A percentile compares a stretch with the other conserved stretches of the same genome.
Evolutionary conservation across 176 grass and related monocot species (phyloP).

Genomic region (Alloteropsis semialata): DNA sequence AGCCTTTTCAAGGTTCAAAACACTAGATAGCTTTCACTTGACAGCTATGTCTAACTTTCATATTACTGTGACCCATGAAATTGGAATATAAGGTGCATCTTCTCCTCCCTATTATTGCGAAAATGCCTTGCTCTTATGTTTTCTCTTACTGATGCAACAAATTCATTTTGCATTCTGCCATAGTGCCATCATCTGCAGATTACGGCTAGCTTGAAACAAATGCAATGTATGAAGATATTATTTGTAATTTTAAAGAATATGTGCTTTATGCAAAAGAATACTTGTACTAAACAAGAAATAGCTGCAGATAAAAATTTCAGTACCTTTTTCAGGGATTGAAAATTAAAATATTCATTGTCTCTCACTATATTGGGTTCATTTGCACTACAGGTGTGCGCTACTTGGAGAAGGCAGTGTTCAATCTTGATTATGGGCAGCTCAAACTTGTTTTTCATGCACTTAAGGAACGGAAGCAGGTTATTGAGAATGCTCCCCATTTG

Average conservation of each 20-base stretch:
- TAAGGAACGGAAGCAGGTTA: constrained; percentile 90
- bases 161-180: background rate
- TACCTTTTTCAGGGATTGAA: constrained; percentile 15
- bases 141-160: background rate
- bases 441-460: constrained; percentile 96
- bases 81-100: background rate
- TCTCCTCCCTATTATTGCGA: background rate
- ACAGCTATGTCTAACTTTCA: background rate
- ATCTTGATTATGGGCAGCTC: constrained; percentile 85
- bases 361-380: constrained; percentile 8
- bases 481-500: constrained; percentile 87
- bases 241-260: background rate
- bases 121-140: background rate
- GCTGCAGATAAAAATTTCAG: background rate
- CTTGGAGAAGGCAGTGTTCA: constrained; percentile 98
- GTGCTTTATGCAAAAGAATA: background rate
- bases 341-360: background rate
- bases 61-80: background rate
- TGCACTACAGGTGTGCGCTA: constrained; percentile 85
- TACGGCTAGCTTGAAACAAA: background rate
- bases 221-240: background rate
- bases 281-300: background rate
- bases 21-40: background rate
- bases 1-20: background rate
- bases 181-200: background rate